phyloP scores from a whole-genome alignment of 208 protist species.

The Acanthamoeba castellanii region DNA sequence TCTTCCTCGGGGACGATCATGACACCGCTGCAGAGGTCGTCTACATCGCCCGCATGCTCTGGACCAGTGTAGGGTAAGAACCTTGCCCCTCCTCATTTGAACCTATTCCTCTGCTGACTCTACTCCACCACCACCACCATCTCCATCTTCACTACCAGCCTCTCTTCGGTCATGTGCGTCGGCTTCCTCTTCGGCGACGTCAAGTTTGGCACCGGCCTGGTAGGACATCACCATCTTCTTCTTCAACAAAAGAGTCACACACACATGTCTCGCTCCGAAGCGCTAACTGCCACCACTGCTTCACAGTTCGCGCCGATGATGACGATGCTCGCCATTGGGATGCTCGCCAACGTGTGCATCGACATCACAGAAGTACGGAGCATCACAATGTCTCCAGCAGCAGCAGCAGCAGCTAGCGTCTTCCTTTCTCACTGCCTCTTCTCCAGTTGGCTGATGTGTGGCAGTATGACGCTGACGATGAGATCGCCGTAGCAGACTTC shows the following conservation, averaged over 20 bases:
- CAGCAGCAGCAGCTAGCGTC: neutral
- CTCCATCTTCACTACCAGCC: neutral
- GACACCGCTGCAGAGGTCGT: neutral
- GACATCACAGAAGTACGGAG: conserved; percentile 20
- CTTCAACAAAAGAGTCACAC: neutral
- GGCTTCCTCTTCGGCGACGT: conserved; percentile 35
- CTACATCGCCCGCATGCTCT: conserved; percentile 33
- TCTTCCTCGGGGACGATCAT: conserved; percentile 12
- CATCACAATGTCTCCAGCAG: neutral
- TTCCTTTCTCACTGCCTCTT: neutral
- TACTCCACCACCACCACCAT: neutral
- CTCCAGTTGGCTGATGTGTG: neutral
- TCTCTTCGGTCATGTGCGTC: conserved; percentile 21
- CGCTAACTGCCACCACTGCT: neutral
- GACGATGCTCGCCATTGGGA: neutral
- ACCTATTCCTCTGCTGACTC: neutral
- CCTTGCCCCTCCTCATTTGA: neutral
- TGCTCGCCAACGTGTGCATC: conserved; percentile 8
- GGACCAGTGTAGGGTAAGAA: neutral
- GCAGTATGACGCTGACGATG: neutral
- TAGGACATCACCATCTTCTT: neutral
- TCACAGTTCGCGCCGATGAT: conserved; percentile 15
- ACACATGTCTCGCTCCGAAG: neutral
- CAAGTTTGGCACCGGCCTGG: neutral
- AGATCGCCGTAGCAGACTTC: conserved; percentile 41